Conservation (phyloP, 345 rosid species). For the Microthlaspi erraticum region DNA sequence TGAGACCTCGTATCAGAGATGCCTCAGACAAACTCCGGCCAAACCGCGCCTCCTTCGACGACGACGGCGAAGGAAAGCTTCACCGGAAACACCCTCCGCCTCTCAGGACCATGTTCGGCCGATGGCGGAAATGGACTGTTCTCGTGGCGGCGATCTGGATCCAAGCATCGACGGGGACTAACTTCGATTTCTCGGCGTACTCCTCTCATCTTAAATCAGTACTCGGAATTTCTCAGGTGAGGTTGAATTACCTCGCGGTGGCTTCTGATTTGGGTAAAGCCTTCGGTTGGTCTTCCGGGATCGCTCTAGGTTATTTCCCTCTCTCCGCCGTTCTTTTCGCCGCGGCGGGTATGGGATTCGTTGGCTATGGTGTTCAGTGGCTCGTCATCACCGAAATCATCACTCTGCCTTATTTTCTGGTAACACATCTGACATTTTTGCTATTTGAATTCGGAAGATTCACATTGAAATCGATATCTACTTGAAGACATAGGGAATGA, state of each 20-base stretch:
- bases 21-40: slow-evolving; percentile 41
- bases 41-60: slow-evolving; percentile 25
- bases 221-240: slow-evolving; percentile 74
- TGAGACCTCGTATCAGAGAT: slow-evolving; percentile 48
- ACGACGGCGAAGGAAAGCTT: slow-evolving; percentile 32
- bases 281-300: slow-evolving; percentile 77
- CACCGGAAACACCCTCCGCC: slow-evolving; percentile 43
- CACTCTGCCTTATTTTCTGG: slow-evolving; percentile 69
- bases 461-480: background rate
- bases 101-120: slow-evolving; percentile 52
- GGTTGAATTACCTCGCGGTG: slow-evolving; percentile 68
- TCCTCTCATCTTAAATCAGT: slow-evolving; percentile 62
- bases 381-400: slow-evolving; percentile 57
- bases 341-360: slow-evolving; percentile 58
- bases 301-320: slow-evolving; percentile 60
- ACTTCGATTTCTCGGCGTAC: slow-evolving; percentile 81
- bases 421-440: slow-evolving; percentile 8
- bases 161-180: slow-evolving; percentile 83
- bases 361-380: slow-evolving; percentile 82
- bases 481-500: background rate
- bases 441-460: background rate
- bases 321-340: slow-evolving; percentile 62
- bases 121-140: slow-evolving; percentile 72
- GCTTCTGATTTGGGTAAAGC: slow-evolving; percentile 86
- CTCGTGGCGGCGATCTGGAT: slow-evolving; percentile 72